Percentiles rank a stretch among this genome's conserved stretches.
phyloP scores from a whole-genome alignment of 23 red algal species.

The Gracilaria vermiculophylla region DNA sequence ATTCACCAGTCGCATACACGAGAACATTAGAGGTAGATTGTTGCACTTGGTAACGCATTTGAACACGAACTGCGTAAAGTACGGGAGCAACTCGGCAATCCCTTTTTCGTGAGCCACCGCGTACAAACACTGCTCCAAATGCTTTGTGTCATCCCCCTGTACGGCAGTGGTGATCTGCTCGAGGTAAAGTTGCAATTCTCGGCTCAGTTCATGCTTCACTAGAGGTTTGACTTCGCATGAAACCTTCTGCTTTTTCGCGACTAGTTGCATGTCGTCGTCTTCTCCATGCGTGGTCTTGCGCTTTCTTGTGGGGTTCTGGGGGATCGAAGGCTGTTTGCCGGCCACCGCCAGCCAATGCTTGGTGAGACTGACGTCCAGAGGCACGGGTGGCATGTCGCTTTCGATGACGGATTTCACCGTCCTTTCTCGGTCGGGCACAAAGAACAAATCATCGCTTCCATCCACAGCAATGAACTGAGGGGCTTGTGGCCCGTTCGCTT shows the following conservation, averaged over 20 bases:
- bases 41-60: constrained; percentile 25
- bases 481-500: background rate
- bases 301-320: constrained; percentile 75
- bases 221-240: constrained; percentile 56
- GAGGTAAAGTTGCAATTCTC: constrained; percentile 91
- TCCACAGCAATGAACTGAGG: constrained; percentile 44
- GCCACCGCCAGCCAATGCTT: constrained; percentile 93
- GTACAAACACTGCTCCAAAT: constrained; percentile 71
- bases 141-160: constrained; percentile 45
- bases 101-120: constrained; percentile 80
- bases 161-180: constrained; percentile 71
- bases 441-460: constrained; percentile 64
- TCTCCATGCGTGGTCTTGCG: background rate
- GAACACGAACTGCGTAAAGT: constrained; percentile 80
- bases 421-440: constrained; percentile 69
- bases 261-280: background rate
- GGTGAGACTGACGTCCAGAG: constrained; percentile 68
- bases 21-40: constrained; percentile 50
- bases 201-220: constrained; percentile 76
- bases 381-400: constrained; percentile 60
- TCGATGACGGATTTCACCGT: constrained; percentile 71
- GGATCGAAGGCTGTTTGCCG: constrained; percentile 81
- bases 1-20: constrained; percentile 71
- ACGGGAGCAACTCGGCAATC: constrained; percentile 84
- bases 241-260: background rate